A percentile compares a stretch with the other conserved stretches of the same genome.
phyloP scores from a whole-genome alignment of 352 stramenopile species.

The Pythium aristosporum region DNA sequence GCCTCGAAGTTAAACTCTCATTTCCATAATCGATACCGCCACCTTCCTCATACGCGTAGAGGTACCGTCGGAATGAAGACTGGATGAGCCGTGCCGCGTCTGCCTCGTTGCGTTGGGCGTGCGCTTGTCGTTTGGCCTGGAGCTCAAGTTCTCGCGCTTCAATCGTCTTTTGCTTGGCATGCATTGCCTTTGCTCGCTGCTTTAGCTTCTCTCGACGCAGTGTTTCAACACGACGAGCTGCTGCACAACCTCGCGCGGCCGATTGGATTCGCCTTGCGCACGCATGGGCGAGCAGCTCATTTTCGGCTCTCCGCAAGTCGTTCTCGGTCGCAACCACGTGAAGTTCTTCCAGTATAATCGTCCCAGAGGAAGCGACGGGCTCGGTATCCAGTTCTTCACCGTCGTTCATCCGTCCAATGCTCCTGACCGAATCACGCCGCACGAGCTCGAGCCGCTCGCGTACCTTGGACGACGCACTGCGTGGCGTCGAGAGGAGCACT shows the following conservation, averaged over 20 bases:
- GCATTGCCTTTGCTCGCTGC: neutral
- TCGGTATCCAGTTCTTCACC: neutral
- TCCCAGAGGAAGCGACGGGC: neutral
- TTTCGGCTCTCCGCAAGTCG: conserved; percentile 8
- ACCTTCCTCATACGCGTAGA: neutral
- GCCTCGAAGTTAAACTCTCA: neutral
- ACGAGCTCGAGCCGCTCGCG: conserved; percentile 36
- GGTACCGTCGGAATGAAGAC: conserved; percentile 1
- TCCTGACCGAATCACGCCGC: conserved; percentile 27
- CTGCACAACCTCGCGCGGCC: conserved; percentile 2
- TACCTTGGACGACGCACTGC: conserved; percentile 31
- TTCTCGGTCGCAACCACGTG: conserved; percentile 10
- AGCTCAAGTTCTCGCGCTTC: conserved; percentile 15
- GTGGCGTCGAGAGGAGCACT: neutral
- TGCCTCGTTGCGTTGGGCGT: conserved; percentile 2
- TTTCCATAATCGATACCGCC: neutral
- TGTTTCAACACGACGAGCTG: neutral
- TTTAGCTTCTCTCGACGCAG: conserved; percentile 2
- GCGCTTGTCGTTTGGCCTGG: conserved; percentile 3
- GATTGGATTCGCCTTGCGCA: conserved; percentile 25
- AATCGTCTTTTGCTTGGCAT: neutral
- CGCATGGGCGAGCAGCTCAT: conserved; percentile 7
- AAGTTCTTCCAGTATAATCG: conserved; percentile 6
- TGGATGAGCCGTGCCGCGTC: conserved; percentile 13
- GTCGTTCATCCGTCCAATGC: conserved; percentile 1